Evolutionary conservation across 805 yeast species (phyloP), one percentile per base, ranked within the genome.

Genomic region (Teunomyces pallodes): DNA sequence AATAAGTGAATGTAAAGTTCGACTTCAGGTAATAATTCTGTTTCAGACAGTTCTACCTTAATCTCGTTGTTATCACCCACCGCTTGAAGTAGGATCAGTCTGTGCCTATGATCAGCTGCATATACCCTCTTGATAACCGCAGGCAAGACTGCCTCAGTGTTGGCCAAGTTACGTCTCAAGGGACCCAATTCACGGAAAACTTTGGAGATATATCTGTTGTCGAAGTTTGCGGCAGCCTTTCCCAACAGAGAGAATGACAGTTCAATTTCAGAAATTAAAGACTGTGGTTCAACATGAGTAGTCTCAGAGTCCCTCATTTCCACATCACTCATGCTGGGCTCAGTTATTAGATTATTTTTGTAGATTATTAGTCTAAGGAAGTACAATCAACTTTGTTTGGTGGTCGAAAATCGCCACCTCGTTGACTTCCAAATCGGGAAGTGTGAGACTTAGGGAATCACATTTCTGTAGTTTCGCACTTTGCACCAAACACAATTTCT

Each of bases 201-300:
- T 61, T 87, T 87, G 66, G 92, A 79, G 41, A 94, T 82, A 68
- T 86, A 88, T 55, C 97, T 81, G 55, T 96, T 88, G 67, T 94
- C 99, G 64, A 83, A 82, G 46, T 82, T 82, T 41, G 80, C 65
- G 9, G 85, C 85, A 3, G 91, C 85, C 66, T 84, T 84, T 44
- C 73, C 73, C 46, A 83, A 68, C 45, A 79, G 73, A 39, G 69
- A 68, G 54, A 81, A 78, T 40, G 67, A 47, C 61, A 66, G 57
- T 65, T 76, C 70, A 51, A 74, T 69, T 51, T 73, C 76, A 28
- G 56, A 59, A 42, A 58, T 61, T 48, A 69, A 55, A 14, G 58
- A 36, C 20, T 52, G 54, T 16, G 58, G 17, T 17, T 47, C 46
- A 36, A 42, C 44, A 20, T 36, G 40, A 33, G 39, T 44, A 28